Evolutionary conservation across 257 asterid genomes (phyloP).

Genomic region (Henckelia pumila): DNA sequence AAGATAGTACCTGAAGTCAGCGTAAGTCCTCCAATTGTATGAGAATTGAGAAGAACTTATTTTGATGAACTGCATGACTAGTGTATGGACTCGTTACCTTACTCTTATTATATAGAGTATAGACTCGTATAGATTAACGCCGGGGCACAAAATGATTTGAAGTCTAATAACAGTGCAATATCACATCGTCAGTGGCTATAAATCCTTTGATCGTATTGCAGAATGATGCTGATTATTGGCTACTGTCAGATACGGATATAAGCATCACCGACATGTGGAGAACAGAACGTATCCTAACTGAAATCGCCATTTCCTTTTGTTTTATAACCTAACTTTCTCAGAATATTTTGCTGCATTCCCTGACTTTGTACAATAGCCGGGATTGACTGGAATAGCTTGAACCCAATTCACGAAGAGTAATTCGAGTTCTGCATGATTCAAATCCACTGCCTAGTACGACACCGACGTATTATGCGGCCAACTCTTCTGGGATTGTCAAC

Average conservation of each 20-base stretch:
- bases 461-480: conserved; percentile 35
- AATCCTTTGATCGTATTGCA: conserved; percentile 27
- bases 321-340: not conserved
- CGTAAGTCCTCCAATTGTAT: conserved; percentile 51
- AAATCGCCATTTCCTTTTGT: not conserved
- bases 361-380: conserved; percentile 43
- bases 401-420: conserved; percentile 39
- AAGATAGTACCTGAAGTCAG: conserved; percentile 83
- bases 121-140: not conserved
- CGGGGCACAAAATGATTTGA: not conserved
- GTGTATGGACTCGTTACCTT: not conserved
- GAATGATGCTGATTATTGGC: conserved; percentile 80
- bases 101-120: not conserved
- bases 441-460: conserved; percentile 48
- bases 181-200: too few species aligned
- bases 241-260: conserved; percentile 58
- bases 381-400: conserved; percentile 54
- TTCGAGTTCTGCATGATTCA: conserved; percentile 38
- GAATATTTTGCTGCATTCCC: conserved; percentile 29
- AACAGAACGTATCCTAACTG: conserved; percentile 63
- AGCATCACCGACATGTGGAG: conserved; percentile 83
- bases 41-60: not conserved
- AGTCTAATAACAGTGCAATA: not conserved
- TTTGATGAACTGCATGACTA: conserved; percentile 9
- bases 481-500: conserved; percentile 24